Evolutionary conservation across 352 stramenopile species (phyloP).

Genomic region (Phytophthora pinifolia): DNA sequence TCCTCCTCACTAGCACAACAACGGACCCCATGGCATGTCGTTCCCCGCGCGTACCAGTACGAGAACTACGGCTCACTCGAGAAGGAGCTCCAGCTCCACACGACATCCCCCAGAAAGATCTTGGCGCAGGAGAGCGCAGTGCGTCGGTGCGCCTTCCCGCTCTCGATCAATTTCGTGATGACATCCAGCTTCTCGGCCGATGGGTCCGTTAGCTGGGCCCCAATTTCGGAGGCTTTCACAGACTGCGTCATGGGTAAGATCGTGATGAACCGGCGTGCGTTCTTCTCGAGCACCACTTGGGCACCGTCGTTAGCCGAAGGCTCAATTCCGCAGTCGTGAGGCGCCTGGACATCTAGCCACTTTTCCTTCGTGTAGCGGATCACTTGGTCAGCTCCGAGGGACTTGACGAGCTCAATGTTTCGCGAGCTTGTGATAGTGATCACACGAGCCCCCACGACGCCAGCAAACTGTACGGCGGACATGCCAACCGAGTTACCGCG

Average conservation of each 20-base stretch:
- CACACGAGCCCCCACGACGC: conserved; percentile 18
- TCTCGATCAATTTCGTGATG: conserved; percentile 40
- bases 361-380: conserved; percentile 55
- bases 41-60: conserved; percentile 25
- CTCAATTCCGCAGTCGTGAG: conserved; percentile 26
- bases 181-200: conserved; percentile 4
- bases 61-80: conserved; percentile 8
- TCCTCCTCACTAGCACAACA: not conserved
- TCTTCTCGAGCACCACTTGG: conserved; percentile 28
- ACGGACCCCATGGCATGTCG: not conserved
- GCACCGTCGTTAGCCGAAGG: conserved; percentile 20
- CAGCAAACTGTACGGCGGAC: conserved; percentile 49
- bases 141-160: conserved; percentile 25
- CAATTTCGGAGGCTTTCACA: conserved; percentile 40
- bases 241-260: conserved; percentile 23
- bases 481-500: conserved; percentile 43
- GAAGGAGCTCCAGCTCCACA: conserved; percentile 16
- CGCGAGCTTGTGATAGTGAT: conserved; percentile 24
- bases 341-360: conserved; percentile 23
- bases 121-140: conserved; percentile 5
- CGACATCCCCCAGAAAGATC: conserved; percentile 1
- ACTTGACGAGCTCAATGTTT: conserved; percentile 36
- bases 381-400: conserved; percentile 37
- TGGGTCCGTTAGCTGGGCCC: conserved; percentile 16
- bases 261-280: conserved; percentile 27